Percentiles rank a stretch among this genome's conserved stretches.
Conservation (phyloP, 2,329 filamentous ascomycete genomes). For the Cercospora nicotianae region DNA sequence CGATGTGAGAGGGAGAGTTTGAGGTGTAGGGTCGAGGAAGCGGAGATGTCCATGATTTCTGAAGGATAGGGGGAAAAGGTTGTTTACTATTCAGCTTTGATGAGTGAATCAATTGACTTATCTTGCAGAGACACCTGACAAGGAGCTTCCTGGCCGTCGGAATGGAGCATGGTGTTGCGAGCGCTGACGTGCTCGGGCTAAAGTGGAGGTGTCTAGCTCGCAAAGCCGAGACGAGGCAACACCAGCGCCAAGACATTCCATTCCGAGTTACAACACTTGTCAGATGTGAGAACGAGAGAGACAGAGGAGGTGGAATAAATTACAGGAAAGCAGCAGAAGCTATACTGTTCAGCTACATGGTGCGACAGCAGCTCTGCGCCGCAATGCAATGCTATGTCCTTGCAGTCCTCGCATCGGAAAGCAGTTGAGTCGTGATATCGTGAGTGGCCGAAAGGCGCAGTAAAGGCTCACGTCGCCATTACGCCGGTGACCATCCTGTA, state of each 20-base stretch:
- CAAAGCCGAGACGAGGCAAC: neutral
- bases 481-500: conserved; percentile 5
- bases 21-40: neutral
- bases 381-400: conserved; percentile 10
- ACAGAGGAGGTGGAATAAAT: neutral
- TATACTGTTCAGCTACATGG: conserved; percentile 1
- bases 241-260: neutral
- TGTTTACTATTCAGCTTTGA: neutral
- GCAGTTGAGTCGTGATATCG: conserved; percentile 15
- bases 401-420: neutral
- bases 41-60: conserved; percentile 4
- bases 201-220: neutral
- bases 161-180: neutral
- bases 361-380: conserved; percentile 3
- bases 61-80: neutral
- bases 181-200: conserved; percentile 7
- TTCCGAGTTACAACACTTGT: neutral
- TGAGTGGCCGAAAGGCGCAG: conserved; percentile 1
- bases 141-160: neutral
- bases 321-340: conserved; percentile 5
- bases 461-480: neutral
- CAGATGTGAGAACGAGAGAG: neutral
- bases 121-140: neutral
- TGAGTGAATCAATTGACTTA: neutral
- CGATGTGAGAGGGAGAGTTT: neutral